Percentiles rank a stretch among this genome's conserved stretches.
phyloP scores from a whole-genome alignment of 2,329 filamentous ascomycete genomes.

The Penicillium sp. region DNA sequence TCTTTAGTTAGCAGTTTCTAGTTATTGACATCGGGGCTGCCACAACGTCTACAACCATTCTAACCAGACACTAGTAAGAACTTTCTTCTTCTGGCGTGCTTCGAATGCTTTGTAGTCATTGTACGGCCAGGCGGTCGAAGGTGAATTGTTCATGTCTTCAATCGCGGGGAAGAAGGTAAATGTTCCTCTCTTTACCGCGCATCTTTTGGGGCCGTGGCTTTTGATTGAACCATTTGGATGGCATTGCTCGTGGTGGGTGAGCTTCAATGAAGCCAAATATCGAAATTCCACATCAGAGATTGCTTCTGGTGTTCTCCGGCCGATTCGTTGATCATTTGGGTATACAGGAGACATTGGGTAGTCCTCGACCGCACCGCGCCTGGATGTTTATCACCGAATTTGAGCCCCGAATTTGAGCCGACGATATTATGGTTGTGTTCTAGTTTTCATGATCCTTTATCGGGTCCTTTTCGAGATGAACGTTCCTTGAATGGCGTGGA shows the following conservation, averaged over 20 bases:
- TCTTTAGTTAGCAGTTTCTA: neutral
- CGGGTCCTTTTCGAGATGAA: neutral
- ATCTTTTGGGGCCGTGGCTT: neutral
- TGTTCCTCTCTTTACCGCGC: neutral
- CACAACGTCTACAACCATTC: neutral
- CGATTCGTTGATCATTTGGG: neutral
- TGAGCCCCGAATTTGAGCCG: neutral
- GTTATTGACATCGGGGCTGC: neutral
- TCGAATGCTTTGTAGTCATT: neutral
- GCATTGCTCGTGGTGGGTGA: no score
- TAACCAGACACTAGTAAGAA: neutral
- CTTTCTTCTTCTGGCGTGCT: neutral
- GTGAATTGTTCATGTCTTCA: no score
- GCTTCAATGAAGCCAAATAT: no score
- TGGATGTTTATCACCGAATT: neutral
- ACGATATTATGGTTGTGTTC: neutral
- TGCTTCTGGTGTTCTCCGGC: neutral
- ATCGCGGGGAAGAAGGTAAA: neutral
- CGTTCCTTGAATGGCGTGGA: neutral
- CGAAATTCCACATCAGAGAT: neutral
- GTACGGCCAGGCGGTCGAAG: no score
- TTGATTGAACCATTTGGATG: no score
- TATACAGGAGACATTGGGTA: neutral
- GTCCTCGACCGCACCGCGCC: neutral
- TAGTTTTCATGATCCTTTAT: neutral